Base-by-base conservation (phyloP, 345 rosid genomes). In the Camelina hispida region DNA sequence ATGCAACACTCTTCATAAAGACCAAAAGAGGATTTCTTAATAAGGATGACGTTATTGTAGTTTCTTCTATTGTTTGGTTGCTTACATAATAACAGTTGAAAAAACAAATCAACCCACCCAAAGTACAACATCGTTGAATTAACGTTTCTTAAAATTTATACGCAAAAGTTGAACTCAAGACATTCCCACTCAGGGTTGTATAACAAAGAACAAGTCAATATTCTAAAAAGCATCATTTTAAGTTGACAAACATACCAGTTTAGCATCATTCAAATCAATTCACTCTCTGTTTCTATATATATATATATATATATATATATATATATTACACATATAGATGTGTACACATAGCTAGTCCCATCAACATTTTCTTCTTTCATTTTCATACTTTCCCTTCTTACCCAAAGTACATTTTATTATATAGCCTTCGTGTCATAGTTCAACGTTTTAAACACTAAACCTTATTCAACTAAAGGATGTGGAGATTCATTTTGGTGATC, bases 191-290 rank as follows among this genome's bases (percentile, higher is more conserved):
- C 4, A 32, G 16, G n/a, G 22, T 30, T 42, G 35, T 55, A 56
- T 73, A 65, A 48, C 61, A 37, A 13, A 2, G 78, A 74, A 58
- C 53, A 7, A 66, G 78, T 74, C 73, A 74, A 58, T 46, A 47
- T 66, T 60, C 40, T 20, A 74, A 25, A n/a, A 25, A 12, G 2
- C 46, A 67, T 67, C 73, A 48, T 75, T 65, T 14, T 12, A 58
- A 50, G 72, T 74, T 57, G 78, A 66, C 71, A 57, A 66, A 46
- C 1, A 35, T n/a, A 23, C 57, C n/a, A 64, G 20, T 18, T 1
- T 73, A 18, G 14, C 35, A 55, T 20, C 65, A 50, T 51, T 17
- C 30, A 65, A 73, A 64, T 12, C 38, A 47, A 53, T 7, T 55
- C 63, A 63, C 47, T 42, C 42, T 9, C 18, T n/a, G 5, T 12